Percentiles rank a stretch among this genome's conserved stretches.
phyloP scores from a whole-genome alignment of 106 monocot genomes.

The Triglochin maritima region DNA sequence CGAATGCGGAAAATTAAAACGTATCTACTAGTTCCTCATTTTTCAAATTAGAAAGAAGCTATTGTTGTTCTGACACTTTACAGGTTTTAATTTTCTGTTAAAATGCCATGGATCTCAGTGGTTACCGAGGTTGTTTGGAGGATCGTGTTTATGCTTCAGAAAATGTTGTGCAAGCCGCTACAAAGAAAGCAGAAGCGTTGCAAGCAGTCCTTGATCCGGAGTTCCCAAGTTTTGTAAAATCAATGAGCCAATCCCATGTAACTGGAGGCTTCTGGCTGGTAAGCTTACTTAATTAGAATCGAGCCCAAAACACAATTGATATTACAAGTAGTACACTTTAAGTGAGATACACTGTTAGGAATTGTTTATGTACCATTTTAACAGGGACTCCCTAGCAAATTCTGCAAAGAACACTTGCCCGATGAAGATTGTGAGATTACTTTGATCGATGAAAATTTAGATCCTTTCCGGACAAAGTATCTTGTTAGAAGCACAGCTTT shows the following conservation, averaged over 20 bases:
- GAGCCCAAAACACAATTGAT: too few relatives aligned
- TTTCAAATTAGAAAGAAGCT: too few relatives aligned
- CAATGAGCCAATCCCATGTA: constrained; percentile 21
- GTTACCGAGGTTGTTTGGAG: background rate
- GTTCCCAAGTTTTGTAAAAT: constrained; percentile 16
- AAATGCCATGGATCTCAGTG: background rate
- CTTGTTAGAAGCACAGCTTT: constrained; percentile 13
- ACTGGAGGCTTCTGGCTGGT: constrained; percentile 29
- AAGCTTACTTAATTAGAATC: background rate
- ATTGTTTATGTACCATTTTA: background rate
- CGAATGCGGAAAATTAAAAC: too few relatives aligned
- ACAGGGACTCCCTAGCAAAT: constrained; percentile 11
- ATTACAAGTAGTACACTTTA: too few relatives aligned
- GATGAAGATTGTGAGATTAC: background rate
- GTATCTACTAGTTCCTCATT: too few relatives aligned
- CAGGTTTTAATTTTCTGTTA: too few relatives aligned
- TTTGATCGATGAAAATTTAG: constrained; percentile 10
- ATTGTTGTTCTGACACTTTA: background rate
- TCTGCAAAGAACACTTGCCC: constrained; percentile 14
- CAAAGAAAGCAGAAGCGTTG: constrained; percentile 2
- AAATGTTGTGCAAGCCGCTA: constrained; percentile 12
- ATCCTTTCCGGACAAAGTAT: constrained; percentile 3
- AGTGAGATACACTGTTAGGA: background rate
- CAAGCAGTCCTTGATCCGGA: background rate
- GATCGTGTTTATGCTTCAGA: constrained; percentile 20